Percentiles rank a stretch among this genome's conserved stretches.
These are phyloP conservation scores for Carnegiea gigantea DNA, from an alignment of 179 eudicot species.

Conservation along the genomic window DNA sequence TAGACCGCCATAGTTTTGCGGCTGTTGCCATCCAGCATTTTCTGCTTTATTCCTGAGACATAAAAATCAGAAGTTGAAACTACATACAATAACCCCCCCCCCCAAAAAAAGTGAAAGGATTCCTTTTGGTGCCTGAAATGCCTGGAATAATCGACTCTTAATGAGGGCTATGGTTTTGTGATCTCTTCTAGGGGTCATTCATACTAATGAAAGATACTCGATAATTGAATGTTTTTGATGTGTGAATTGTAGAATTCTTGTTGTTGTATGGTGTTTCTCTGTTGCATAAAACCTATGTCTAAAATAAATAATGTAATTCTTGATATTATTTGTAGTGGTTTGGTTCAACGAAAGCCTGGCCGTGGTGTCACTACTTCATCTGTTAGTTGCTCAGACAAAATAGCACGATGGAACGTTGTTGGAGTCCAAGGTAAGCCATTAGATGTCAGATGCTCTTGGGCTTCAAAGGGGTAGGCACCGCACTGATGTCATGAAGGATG, in stretches of 20 bases:
- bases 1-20: not conserved
- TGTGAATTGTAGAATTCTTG: not conserved
- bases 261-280: not conserved
- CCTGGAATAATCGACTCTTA: not conserved
- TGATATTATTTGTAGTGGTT: slow-evolving; percentile 40
- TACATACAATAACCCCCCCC: not conserved
- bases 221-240: not conserved
- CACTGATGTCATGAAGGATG: not conserved
- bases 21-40: not conserved
- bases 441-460: not conserved
- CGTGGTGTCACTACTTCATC: slow-evolving; percentile 91
- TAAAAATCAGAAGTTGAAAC: not conserved
- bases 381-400: slow-evolving; percentile 97
- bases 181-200: not conserved
- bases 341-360: slow-evolving; percentile 94
- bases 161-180: too few species aligned
- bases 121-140: not conserved
- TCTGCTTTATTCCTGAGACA: not conserved
- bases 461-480: not conserved
- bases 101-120: not conserved
- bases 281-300: not conserved
- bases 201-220: not conserved
- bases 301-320: not conserved
- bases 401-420: slow-evolving; percentile 92
- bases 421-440: slow-evolving; percentile 76